These are phyloP conservation scores for Stevia rebaudiana DNA, from an alignment of 140 eudicot genomes.

Conservation along the genomic window DNA sequence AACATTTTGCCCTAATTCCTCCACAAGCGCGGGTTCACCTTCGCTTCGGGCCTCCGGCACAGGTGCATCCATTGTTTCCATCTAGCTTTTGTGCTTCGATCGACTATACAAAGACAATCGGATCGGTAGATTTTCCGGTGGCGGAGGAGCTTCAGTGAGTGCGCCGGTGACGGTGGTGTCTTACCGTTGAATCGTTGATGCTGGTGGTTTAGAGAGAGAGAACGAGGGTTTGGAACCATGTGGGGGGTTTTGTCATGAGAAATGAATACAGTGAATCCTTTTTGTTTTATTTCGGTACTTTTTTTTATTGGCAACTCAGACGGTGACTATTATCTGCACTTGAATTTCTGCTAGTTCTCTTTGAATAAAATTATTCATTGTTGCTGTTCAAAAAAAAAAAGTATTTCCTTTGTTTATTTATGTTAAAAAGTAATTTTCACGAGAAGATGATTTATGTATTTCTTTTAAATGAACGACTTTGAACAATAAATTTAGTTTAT, in stretches of 20 bases:
- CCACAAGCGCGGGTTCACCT: slow-evolving; percentile 30
- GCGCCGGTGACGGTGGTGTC: slow-evolving; percentile 11
- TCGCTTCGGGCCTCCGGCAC: slow-evolving; percentile 25
- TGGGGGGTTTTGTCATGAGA: slow-evolving; percentile 13
- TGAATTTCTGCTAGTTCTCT: too few species aligned
- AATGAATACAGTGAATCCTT: slow-evolving; percentile 2
- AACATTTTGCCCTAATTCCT: slow-evolving; percentile 47
- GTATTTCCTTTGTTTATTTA: too few species aligned
- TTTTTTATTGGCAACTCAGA: too few species aligned
- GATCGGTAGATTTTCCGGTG: not conserved
- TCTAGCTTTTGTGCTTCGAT: slow-evolving; percentile 1
- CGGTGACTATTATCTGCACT: too few species aligned
- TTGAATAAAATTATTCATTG: too few species aligned
- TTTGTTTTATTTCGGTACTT: not conserved
- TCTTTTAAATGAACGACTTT: too few species aligned
- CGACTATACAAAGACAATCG: not conserved
- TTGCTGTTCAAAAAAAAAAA: too few species aligned
- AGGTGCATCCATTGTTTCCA: slow-evolving; percentile 43
- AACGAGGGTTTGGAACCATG: slow-evolving; percentile 30
- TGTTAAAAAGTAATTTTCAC: too few species aligned
- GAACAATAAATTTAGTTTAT: too few species aligned
- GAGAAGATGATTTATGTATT: too few species aligned
- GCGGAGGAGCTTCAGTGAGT: slow-evolving; percentile 13
- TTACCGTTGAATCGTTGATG: slow-evolving; percentile 9
- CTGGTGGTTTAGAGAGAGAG: slow-evolving; percentile 21